Percentiles rank a stretch among this genome's conserved stretches.
Conservation (phyloP, 164 flowering plant genomes). For the Dillenia turbinata region DNA sequence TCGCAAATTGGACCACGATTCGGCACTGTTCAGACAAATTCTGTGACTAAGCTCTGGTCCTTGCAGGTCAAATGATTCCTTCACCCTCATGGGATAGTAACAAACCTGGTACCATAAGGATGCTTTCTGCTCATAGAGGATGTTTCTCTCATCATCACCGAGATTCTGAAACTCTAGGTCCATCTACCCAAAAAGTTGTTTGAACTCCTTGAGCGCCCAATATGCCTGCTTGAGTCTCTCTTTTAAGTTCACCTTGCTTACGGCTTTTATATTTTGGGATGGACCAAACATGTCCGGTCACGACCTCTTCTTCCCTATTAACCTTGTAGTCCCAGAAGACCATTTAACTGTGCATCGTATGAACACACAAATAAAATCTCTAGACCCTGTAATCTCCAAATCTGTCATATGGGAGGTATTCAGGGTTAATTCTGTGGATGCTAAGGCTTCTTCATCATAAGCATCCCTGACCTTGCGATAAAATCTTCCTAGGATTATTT, state of each 20-base stretch:
- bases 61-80: constrained; percentile 38
- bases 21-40: too few species aligned
- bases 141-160: constrained; percentile 50
- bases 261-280: constrained; percentile 70
- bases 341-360: constrained; percentile 62
- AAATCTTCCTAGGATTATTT: constrained; percentile 73
- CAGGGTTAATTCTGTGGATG: constrained; percentile 20
- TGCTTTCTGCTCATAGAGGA: constrained; percentile 67
- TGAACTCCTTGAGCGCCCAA: constrained; percentile 51
- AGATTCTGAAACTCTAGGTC: constrained; percentile 33
- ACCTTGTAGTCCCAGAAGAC: constrained; percentile 78
- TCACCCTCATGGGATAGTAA: constrained; percentile 73
- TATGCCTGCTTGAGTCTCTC: constrained; percentile 83
- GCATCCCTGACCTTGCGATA: constrained; percentile 57
- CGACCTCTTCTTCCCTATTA: constrained; percentile 75
- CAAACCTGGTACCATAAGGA: constrained; percentile 96
- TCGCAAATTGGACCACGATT: too few species aligned
- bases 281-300: constrained; percentile 92
- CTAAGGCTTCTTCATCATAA: constrained; percentile 24
- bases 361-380: constrained; percentile 47
- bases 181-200: constrained; percentile 51
- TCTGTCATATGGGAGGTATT: constrained; percentile 58
- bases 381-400: constrained; percentile 60
- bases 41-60: too few species aligned
- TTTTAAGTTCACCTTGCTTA: constrained; percentile 74